Conservation (phyloP, 208 protist genomes). For the Acanthamoeba culbertsoni region DNA sequence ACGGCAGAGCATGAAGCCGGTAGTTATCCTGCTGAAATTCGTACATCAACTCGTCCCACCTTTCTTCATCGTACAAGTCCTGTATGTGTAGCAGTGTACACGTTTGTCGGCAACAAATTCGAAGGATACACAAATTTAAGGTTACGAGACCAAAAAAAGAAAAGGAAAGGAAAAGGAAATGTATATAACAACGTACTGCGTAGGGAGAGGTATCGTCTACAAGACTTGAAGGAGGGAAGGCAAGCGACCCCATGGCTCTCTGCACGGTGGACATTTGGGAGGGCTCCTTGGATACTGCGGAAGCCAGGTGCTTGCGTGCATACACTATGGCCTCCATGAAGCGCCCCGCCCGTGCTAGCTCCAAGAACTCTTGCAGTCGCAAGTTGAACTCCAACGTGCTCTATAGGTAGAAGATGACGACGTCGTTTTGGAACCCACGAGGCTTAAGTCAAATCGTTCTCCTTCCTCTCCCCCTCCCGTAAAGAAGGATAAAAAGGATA, state of each 20-base stretch:
- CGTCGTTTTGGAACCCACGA: background rate
- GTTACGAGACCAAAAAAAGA: background rate
- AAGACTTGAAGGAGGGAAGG: background rate
- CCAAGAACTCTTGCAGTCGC: conserved; percentile 41
- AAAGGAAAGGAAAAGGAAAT: background rate
- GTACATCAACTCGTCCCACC: conserved; percentile 24
- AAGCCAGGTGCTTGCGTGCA: conserved; percentile 53
- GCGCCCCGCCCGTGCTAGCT: background rate
- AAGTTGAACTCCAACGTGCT: conserved; percentile 54
- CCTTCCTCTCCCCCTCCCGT: too few species aligned
- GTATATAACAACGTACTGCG: too few species aligned
- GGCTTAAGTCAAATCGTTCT: background rate
- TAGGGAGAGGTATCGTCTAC: too few species aligned
- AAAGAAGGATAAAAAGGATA: too few species aligned
- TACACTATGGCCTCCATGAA: conserved; percentile 50
- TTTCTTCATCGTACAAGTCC: conserved; percentile 22
- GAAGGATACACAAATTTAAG: background rate
- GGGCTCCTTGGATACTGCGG: background rate
- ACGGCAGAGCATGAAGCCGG: background rate
- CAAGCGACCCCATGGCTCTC: background rate
- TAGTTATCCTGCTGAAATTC: conserved; percentile 15
- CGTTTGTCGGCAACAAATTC: too few species aligned
- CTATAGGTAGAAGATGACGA: background rate
- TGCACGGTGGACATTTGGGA: background rate
- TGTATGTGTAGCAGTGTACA: background rate